These are phyloP conservation scores for Phaseolus coccineus DNA, from an alignment of 331 rosid species.

Conservation along the genomic window DNA sequence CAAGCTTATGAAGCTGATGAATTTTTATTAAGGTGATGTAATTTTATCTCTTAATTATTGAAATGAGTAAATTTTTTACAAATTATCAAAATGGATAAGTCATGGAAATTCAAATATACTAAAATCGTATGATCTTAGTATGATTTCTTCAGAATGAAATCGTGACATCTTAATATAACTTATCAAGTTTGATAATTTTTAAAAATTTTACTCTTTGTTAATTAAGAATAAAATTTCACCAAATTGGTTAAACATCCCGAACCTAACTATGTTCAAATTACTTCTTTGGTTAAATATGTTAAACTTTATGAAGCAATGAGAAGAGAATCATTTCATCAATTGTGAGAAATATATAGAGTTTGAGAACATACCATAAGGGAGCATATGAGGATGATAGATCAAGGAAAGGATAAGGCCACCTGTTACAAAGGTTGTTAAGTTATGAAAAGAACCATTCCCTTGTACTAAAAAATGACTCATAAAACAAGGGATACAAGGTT, in stretches of 20 bases:
- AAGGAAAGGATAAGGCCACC: conserved; percentile 99
- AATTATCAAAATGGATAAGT: too few relatives aligned
- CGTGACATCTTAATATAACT: too few relatives aligned
- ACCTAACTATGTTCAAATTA: background rate
- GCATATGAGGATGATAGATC: conserved; percentile 75
- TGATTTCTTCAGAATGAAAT: too few relatives aligned
- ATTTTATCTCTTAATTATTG: too few relatives aligned
- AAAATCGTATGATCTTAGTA: too few relatives aligned
- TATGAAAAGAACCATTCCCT: conserved; percentile 6
- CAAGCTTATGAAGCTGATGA: background rate
- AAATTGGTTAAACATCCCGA: too few relatives aligned
- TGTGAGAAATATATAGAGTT: background rate
- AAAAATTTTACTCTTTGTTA: too few relatives aligned
- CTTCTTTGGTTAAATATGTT: background rate
- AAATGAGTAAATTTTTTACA: too few relatives aligned
- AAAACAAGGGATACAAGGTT: background rate
- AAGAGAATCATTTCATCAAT: conserved; percentile 11
- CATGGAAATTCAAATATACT: too few relatives aligned
- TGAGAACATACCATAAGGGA: conserved; percentile 76
- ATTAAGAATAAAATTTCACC: too few relatives aligned
- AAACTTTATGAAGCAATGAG: conserved; percentile 19
- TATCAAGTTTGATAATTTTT: too few relatives aligned
- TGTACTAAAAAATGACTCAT: background rate
- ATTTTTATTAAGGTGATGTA: too few relatives aligned
- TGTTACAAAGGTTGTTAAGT: conserved; percentile 40